Conservation (phyloP, 257 asterid genomes). For the Paulownia fortunei region DNA sequence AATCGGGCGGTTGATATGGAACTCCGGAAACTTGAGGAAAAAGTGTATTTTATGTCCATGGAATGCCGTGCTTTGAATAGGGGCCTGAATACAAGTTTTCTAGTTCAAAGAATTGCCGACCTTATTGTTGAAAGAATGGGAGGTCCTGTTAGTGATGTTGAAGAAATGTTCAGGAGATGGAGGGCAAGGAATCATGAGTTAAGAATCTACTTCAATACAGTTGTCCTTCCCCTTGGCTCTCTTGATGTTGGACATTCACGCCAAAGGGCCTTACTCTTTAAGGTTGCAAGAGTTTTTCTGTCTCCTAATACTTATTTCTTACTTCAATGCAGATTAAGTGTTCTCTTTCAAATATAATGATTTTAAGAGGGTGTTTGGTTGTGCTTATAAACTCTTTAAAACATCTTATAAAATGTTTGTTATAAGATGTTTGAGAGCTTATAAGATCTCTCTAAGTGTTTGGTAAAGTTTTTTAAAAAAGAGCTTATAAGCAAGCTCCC, state of each 20-base stretch:
- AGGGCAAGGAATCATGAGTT: slow-evolving; percentile 74
- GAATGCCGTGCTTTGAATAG: slow-evolving; percentile 55
- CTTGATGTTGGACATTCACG: slow-evolving; percentile 98
- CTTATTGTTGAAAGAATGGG: slow-evolving; percentile 93
- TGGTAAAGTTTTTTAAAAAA: too few relatives aligned
- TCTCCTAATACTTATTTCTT: slow-evolving; percentile 25
- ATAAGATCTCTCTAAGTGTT: too few relatives aligned
- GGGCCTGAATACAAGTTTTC: slow-evolving; percentile 50
- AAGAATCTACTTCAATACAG: slow-evolving; percentile 54
- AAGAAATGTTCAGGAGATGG: slow-evolving; percentile 91
- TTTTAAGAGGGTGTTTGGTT: too few relatives aligned
- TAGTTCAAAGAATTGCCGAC: slow-evolving; percentile 85
- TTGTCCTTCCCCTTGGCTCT: slow-evolving; percentile 88
- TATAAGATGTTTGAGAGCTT: too few relatives aligned
- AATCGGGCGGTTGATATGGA: slow-evolving; percentile 72
- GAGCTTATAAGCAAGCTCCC: too few relatives aligned
- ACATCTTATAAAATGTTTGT: too few relatives aligned
- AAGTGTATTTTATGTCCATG: slow-evolving; percentile 61
- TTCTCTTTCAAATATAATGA: neutral
- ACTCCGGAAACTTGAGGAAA: slow-evolving; percentile 84
- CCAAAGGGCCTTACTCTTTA: slow-evolving; percentile 97
- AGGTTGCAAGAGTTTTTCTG: slow-evolving; percentile 59
- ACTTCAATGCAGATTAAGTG: neutral
- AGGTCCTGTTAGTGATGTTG: slow-evolving; percentile 93
- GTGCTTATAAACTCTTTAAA: too few relatives aligned